Base-by-base conservation (phyloP, 75 land plant genomes). In the Cryptomeria japonica region DNA sequence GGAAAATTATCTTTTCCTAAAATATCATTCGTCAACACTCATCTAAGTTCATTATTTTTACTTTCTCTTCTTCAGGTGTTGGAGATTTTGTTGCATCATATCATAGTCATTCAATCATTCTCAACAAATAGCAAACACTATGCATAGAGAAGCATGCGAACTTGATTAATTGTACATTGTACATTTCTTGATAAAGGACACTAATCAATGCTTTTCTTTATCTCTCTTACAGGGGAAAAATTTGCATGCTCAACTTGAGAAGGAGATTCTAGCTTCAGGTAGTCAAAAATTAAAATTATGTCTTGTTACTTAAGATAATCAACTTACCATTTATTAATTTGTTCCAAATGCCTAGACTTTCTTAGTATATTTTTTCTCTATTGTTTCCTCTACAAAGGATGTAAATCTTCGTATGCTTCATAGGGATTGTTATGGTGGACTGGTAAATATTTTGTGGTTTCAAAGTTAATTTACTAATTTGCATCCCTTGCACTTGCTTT, bases 211-310 rank as follows among this genome's bases (percentile, higher is more conserved):
- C 1, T 80, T 44, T 44, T 38, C n/a, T 44, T 15, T 22, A 28
- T 80, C 76, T 80, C 10, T 28, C 9, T n/a, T 44, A 53, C 86
- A 84, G 86, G 86, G 86, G 37, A 84, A 84, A 53, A 84, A 84
- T 36, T 18, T 84, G 36, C 64, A 84, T 55, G 86, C 37, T 51
- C 86, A 84, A 55, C 86, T 84, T 49, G 86, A 84, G 31, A 51
- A 32, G 37, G 86, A 84, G 14, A 84, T 84, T 84, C 19, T 84
- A 84, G 86, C 86, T 31, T 84, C 86, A 84, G 86, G 86, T 84
- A 55, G 31, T 19, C 51, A 80, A 80, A n/a, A n/a, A n/a, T n/a
- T n/a, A n/a, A n/a, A 25, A 80, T 42, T 80, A 80, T 80, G 15
- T 28, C 13, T 22, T 80, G n/a, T 28, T 44, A n/a, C 47, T 25